Percentiles rank a stretch among this genome's conserved stretches.
Evolutionary conservation across 1,284 basidiomycete species (phyloP).

Genomic region (Coniophora puteana): DNA sequence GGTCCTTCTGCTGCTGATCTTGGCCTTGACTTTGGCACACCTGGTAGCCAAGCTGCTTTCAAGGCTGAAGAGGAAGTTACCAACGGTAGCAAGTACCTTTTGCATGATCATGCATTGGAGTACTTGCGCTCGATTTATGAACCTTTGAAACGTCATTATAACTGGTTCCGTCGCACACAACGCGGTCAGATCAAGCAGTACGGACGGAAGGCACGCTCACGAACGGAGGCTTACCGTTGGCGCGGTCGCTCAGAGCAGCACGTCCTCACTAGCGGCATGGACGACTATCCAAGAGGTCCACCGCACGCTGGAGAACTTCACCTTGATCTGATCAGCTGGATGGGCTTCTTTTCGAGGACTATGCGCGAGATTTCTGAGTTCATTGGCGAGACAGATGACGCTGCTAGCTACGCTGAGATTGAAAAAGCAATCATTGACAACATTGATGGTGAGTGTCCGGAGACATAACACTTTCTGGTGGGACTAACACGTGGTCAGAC

Average conservation of each 20-base stretch:
- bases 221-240: conserved; percentile 91
- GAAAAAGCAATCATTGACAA: conserved; percentile 81
- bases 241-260: conserved; percentile 85
- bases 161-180: conserved; percentile 94
- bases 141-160: conserved; percentile 85
- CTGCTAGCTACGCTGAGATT: conserved; percentile 68
- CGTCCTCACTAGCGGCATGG: conserved; percentile 91
- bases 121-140: conserved; percentile 81
- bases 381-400: conserved; percentile 81
- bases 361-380: conserved; percentile 85
- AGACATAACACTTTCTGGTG: background rate
- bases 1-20: conserved; percentile 57
- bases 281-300: conserved; percentile 89
- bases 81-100: conserved; percentile 48
- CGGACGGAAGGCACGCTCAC: conserved; percentile 74
- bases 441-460: conserved; percentile 65
- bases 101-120: conserved; percentile 55
- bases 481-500: conserved; percentile 44
- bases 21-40: conserved; percentile 56
- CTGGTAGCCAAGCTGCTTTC: conserved; percentile 37
- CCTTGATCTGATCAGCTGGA: conserved; percentile 91
- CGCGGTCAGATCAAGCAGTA: conserved; percentile 92
- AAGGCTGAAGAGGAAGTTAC: conserved; percentile 16
- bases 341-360: conserved; percentile 89
- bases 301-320: conserved; percentile 91